Conservation (phyloP, 2,329 filamentous ascomycete genomes). For the Paracamarosporium sp. region DNA sequence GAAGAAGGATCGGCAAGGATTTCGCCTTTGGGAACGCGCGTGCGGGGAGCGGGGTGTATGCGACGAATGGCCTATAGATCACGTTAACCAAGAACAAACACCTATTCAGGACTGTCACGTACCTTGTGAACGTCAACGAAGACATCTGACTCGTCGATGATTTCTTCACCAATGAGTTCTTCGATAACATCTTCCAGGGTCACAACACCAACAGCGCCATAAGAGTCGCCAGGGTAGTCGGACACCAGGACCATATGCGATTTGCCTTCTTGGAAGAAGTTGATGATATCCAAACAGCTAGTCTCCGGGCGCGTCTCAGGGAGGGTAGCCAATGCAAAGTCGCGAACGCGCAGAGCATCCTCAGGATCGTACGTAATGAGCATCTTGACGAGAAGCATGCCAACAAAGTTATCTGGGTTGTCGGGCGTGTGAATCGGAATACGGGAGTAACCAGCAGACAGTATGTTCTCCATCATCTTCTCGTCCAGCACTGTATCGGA, state of each 20-base stretch:
- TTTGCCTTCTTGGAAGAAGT: slow-evolving; percentile 99
- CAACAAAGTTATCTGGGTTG: slow-evolving; percentile 86
- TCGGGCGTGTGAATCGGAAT: slow-evolving; percentile 93
- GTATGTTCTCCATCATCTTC: slow-evolving; percentile 89
- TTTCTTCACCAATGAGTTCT: slow-evolving; percentile 98
- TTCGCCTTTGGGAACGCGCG: slow-evolving; percentile 66
- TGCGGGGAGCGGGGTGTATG: slow-evolving; percentile 81
- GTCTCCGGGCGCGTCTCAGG: slow-evolving; percentile 95
- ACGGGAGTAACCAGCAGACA: slow-evolving; percentile 92
- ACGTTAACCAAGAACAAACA: not conserved
- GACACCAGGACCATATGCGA: slow-evolving; percentile 98
- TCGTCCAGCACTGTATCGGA: slow-evolving; percentile 93
- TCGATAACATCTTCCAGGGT: slow-evolving; percentile 98
- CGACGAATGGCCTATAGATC: slow-evolving; percentile 75
- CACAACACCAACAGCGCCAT: slow-evolving; percentile 89
- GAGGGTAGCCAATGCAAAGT: slow-evolving; percentile 91
- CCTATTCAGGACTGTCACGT: not conserved
- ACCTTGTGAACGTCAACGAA: slow-evolving; percentile 95
- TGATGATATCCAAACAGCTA: slow-evolving; percentile 97
- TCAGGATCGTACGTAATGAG: slow-evolving; percentile 98
- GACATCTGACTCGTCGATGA: slow-evolving; percentile 98
- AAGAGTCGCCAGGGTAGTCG: slow-evolving; percentile 85
- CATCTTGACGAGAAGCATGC: slow-evolving; percentile 98
- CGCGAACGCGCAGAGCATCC: slow-evolving; percentile 82
- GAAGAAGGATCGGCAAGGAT: slow-evolving; percentile 54